A percentile compares a stretch with the other conserved stretches of the same genome.
Conservation (phyloP, 2,329 filamentous ascomycete species). For the Gnomoniopsis smithogilvyi region DNA sequence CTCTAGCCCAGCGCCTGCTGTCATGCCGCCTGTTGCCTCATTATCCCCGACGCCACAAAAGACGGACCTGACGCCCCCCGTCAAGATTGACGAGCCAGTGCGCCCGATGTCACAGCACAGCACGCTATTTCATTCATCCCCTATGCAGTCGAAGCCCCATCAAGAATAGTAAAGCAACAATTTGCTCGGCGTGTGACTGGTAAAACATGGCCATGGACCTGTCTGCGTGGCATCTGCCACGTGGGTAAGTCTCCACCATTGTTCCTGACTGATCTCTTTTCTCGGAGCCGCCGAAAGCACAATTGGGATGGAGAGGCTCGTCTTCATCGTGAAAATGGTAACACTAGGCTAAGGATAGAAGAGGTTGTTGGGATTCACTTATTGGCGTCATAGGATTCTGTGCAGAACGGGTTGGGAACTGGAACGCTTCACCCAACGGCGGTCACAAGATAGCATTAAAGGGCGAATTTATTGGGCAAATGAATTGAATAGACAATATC, state of each 20-base stretch:
- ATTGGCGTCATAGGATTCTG: neutral
- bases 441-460: neutral
- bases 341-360: neutral
- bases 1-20: conserved; percentile 35
- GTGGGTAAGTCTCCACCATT: neutral
- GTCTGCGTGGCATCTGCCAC: neutral
- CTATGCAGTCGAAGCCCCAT: neutral
- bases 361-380: neutral
- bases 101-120: conserved; percentile 10
- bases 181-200: neutral
- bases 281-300: neutral
- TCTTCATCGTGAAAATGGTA: neutral
- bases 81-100: conserved; percentile 44
- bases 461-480: neutral
- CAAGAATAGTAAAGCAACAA: neutral
- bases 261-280: neutral
- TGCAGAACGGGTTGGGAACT: neutral
- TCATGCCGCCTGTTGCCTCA: conserved; percentile 55
- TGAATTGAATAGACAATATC: neutral
- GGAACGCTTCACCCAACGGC: neutral
- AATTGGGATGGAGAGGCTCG: neutral
- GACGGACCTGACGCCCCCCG: conserved; percentile 58
- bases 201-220: neutral
- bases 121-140: conserved; percentile 3
- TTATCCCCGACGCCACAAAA: conserved; percentile 56